Conservation (phyloP, 345 rosid genomes). For the Raphanus sativus region DNA sequence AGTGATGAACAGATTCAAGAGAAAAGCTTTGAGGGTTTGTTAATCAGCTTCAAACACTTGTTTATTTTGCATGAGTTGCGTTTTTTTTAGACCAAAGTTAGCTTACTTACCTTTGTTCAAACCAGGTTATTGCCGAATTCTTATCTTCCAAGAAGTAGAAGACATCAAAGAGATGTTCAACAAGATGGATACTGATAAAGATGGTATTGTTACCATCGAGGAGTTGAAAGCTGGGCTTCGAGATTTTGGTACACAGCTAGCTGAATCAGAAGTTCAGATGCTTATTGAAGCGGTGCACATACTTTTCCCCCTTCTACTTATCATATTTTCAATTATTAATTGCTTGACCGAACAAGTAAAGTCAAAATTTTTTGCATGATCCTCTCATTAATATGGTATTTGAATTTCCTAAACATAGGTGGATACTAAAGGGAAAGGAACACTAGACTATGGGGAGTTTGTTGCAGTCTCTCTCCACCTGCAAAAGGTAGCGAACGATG, state of each 20-base stretch:
- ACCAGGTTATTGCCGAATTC: constrained; percentile 94
- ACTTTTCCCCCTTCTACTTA: constrained; percentile 25
- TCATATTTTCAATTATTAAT: constrained; percentile 3
- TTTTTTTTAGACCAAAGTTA: neutral
- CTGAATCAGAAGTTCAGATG: constrained; percentile 93
- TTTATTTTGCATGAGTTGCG: neutral
- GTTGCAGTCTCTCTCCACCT: constrained; percentile 89
- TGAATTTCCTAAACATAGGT: constrained; percentile 49
- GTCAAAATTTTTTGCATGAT: neutral
- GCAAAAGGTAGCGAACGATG: constrained; percentile 91
- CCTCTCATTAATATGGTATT: neutral
- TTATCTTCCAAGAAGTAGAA: constrained; percentile 89
- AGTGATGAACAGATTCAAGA: constrained; percentile 99
- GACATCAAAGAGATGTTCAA: constrained; percentile 90
- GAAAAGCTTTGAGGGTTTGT: constrained; percentile 97
- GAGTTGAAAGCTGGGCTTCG: constrained; percentile 91
- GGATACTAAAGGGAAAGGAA: constrained; percentile 89
- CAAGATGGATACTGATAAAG: constrained; percentile 90
- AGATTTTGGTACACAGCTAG: constrained; percentile 77
- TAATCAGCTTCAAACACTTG: constrained; percentile 6
- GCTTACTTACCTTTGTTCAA: constrained; percentile 21
- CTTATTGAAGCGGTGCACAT: constrained; percentile 91
- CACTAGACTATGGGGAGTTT: constrained; percentile 87
- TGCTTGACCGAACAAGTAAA: constrained; percentile 4
- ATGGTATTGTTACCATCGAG: constrained; percentile 82